Base-by-base conservation (phyloP, 2,329 filamentous ascomycete genomes). In the Verruconis gallopava region DNA sequence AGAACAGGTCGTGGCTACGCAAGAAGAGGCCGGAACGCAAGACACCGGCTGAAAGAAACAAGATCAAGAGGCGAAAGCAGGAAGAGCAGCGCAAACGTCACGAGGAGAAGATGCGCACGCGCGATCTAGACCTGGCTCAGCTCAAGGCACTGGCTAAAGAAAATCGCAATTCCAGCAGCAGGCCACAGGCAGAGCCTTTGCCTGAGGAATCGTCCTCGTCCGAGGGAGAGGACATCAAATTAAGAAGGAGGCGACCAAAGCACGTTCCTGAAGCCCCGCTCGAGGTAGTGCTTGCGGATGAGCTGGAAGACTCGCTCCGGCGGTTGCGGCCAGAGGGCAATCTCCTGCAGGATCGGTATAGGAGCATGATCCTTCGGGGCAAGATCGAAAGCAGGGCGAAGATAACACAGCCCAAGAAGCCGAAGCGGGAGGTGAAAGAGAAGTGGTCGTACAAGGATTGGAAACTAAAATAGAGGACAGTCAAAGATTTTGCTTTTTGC, bases 361-460 rank as follows among this genome's bases (percentile, higher is more conserved):
- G 91, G 47, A 96, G 76, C 59, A 69, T 96, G 63, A 68, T 96
- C 48, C 73, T 96, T 22, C 77, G 86, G 48, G 91, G 91, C 46
- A 93, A 91, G 65, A 65, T 98, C 47, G 91, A 98, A 68, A 74
- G 75, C 38, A 73, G 91, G 52, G 80, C 80, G 57, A 79, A 79
- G 40, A 75, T 89, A 44, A 74, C 79, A 4, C 89, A 91, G 65
- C 73, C 73, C 54, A 93, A 84, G 72, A 84, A 91, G 68, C 75
- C 76, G 48, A 88, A 79, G 71, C 78, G 69, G 51, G 85, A 83
- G 60, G 63, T 78, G 40, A 94, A 85, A 4, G 91, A 96, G 73
- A 98, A 96, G 66, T 98, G 91, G 91, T 77, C 80, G 35, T 84
- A 94, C 68, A 98, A 98, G 71, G 91, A 98, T 59, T 98, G 94